Conservation (phyloP, 768 basidiomycete species). For the Lentinula sp. region DNA sequence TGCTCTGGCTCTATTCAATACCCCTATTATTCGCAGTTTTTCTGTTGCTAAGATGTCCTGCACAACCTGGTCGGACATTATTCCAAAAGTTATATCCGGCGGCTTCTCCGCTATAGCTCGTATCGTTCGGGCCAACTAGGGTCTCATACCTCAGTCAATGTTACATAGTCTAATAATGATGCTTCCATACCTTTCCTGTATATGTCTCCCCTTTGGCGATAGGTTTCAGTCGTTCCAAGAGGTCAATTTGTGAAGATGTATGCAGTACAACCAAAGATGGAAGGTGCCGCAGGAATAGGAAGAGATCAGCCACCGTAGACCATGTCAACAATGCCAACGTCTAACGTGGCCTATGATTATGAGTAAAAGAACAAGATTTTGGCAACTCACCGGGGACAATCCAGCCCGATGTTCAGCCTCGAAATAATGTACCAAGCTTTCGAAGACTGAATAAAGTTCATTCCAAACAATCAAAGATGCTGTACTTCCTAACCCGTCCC, state of each 20-base stretch:
- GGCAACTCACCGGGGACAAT: constrained; percentile 31
- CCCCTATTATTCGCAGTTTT: constrained; percentile 53
- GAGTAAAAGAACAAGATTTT: background rate
- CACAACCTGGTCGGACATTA: constrained; percentile 49
- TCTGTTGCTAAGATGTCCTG: constrained; percentile 66
- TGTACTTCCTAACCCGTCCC: constrained; percentile 21
- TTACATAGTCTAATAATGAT: too few species aligned
- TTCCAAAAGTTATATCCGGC: constrained; percentile 34
- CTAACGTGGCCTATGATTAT: constrained; percentile 24
- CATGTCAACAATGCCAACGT: constrained; percentile 47
- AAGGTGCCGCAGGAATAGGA: constrained; percentile 54
- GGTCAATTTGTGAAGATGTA: constrained; percentile 40
- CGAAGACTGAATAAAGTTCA: constrained; percentile 71
- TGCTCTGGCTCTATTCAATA: constrained; percentile 13
- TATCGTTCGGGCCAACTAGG: constrained; percentile 52
- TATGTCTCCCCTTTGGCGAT: constrained; percentile 40
- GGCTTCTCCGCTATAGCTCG: constrained; percentile 46
- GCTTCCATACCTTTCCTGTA: constrained; percentile 38
- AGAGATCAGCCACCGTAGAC: constrained; percentile 59
- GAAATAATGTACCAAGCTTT: constrained; percentile 41
- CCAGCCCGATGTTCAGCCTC: constrained; percentile 41
- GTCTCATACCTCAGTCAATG: background rate
- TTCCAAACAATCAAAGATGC: constrained; percentile 55
- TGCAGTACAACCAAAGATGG: constrained; percentile 50
- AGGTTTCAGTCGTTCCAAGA: constrained; percentile 44